Evolutionary conservation across 345 rosid species (phyloP).

Genomic region (Melastoma malabathricum): DNA sequence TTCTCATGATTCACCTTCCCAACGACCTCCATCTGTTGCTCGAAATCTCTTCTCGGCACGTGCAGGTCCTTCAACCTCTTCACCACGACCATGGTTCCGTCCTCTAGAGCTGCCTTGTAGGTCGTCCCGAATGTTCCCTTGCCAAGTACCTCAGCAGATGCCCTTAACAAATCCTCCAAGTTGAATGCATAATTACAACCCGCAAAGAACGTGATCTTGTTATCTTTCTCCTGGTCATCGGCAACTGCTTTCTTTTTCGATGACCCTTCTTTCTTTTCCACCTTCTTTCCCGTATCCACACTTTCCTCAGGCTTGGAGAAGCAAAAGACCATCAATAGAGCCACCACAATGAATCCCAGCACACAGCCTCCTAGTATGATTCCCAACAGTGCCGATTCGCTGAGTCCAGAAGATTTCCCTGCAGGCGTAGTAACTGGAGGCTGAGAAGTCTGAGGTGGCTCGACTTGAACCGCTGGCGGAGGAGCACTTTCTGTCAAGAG

Average conservation of each 20-base stretch:
- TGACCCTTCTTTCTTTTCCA: slow-evolving; percentile 31
- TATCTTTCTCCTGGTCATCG: slow-evolving; percentile 32
- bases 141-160: slow-evolving; percentile 89
- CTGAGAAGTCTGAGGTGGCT: slow-evolving; percentile 15
- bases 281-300: slow-evolving; percentile 14
- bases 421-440: slow-evolving; percentile 14
- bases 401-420: slow-evolving; percentile 20
- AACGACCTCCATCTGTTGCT: slow-evolving; percentile 65
- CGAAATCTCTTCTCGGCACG: slow-evolving; percentile 52
- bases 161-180: slow-evolving; percentile 69
- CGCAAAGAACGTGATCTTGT: slow-evolving; percentile 55
- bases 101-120: slow-evolving; percentile 79
- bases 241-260: slow-evolving; percentile 24
- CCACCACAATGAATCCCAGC: slow-evolving; percentile 26
- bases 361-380: slow-evolving; percentile 38
- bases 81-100: slow-evolving; percentile 57
- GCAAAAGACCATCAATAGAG: slow-evolving; percentile 32
- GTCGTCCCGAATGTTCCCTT: slow-evolving; percentile 75
- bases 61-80: slow-evolving; percentile 79
- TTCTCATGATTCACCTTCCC: slow-evolving; percentile 65
- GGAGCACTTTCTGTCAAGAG: slow-evolving; percentile 21
- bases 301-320: slow-evolving; percentile 18
- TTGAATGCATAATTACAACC: slow-evolving; percentile 63
- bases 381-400: slow-evolving; percentile 42
- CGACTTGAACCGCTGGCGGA: slow-evolving; percentile 21